A percentile compares a stretch with the other conserved stretches of the same genome.
phyloP scores from a whole-genome alignment of 2,329 filamentous ascomycete genomes.

The Ceratocystis cubensis region DNA sequence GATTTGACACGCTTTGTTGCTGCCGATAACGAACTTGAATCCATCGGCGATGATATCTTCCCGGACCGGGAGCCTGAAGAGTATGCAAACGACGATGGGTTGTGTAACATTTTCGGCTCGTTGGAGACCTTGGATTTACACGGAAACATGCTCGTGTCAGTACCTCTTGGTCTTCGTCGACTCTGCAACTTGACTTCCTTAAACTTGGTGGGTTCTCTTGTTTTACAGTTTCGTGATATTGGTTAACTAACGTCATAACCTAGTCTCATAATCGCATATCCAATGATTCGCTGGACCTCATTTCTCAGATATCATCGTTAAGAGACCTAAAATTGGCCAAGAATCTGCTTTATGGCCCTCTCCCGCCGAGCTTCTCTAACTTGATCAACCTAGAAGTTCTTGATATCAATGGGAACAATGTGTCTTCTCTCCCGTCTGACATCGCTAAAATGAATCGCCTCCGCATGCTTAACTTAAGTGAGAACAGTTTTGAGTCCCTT shows the following conservation, averaged over 20 bases:
- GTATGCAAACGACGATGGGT: constrained; percentile 43
- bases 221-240: not conserved
- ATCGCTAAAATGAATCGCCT: constrained; percentile 57
- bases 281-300: constrained; percentile 57
- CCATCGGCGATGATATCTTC: constrained; percentile 61
- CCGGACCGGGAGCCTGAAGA: constrained; percentile 51
- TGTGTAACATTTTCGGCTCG: constrained; percentile 66
- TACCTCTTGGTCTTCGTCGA: constrained; percentile 65
- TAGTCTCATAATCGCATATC: constrained; percentile 71
- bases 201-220: constrained; percentile 52
- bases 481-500: constrained; percentile 62
- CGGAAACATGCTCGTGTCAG: constrained; percentile 59
- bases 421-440: constrained; percentile 56
- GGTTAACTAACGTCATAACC: constrained; percentile 19
- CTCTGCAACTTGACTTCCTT: constrained; percentile 64
- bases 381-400: constrained; percentile 63
- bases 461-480: constrained; percentile 63
- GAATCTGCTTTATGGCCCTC: constrained; percentile 57
- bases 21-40: constrained; percentile 77
- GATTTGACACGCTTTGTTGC: constrained; percentile 74
- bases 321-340: constrained; percentile 71
- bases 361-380: constrained; percentile 50
- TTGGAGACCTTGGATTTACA: constrained; percentile 75
- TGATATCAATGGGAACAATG: constrained; percentile 68
- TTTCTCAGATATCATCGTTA: constrained; percentile 59